Percentiles rank a stretch among this genome's conserved stretches.
phyloP scores from a whole-genome alignment of 2,329 filamentous ascomycete genomes.

The Leptographium lundbergii region DNA sequence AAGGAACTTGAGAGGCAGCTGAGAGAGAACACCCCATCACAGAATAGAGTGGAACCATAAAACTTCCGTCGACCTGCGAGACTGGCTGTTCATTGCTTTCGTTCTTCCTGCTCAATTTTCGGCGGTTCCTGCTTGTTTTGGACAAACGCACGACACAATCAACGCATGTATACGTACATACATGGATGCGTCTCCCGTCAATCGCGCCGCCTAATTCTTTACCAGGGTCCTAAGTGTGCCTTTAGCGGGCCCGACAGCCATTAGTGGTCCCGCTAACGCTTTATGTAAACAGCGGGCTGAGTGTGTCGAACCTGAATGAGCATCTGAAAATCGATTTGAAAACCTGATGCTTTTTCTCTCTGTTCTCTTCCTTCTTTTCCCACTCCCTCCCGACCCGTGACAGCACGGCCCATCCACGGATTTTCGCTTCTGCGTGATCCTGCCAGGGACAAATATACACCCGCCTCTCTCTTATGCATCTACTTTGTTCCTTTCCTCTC shows the following conservation, averaged over 20 bases:
- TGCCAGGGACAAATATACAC: neutral
- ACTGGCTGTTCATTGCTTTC: neutral
- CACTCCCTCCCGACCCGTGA: neutral
- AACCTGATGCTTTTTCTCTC: neutral
- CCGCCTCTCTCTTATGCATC: conserved; percentile 6
- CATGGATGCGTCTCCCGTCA: neutral
- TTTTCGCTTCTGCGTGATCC: neutral
- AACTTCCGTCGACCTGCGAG: neutral
- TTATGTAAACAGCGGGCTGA: conserved; percentile 5
- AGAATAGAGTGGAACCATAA: neutral
- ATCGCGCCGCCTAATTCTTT: neutral
- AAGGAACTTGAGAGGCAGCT: too few relatives aligned
- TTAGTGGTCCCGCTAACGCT: conserved; percentile 2
- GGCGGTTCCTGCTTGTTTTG: neutral
- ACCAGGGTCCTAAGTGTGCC: conserved; percentile 4
- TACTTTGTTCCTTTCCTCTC: conserved; percentile 4
- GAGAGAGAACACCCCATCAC: neutral
- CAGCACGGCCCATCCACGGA: neutral
- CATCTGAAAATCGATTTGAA: conserved; percentile 6
- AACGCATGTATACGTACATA: neutral
- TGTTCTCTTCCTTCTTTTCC: neutral
- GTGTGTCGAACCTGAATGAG: conserved; percentile 7
- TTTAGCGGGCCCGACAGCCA: neutral
- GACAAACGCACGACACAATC: neutral
- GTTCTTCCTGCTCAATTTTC: neutral